A percentile compares a stretch with the other conserved stretches of the same genome.
Evolutionary conservation across 2,329 filamentous ascomycete species (phyloP).

Genomic region (Aspergillus sp.): DNA sequence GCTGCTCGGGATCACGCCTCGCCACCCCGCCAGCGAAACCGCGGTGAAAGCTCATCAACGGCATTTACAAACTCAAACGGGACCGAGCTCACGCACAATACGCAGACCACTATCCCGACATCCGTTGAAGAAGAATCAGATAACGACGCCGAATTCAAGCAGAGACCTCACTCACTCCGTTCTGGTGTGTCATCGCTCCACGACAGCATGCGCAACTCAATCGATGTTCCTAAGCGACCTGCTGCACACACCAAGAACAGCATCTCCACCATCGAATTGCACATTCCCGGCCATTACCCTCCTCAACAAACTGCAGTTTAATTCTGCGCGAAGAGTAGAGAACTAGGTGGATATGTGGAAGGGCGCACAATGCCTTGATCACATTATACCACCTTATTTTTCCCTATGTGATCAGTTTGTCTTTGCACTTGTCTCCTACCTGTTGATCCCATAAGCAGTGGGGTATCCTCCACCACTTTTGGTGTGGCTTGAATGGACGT

Average conservation of each 20-base stretch:
- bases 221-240: constrained; percentile 14
- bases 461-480: not conserved
- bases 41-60: constrained; percentile 35
- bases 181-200: constrained; percentile 7
- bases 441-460: not conserved
- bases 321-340: not conserved
- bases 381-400: not conserved
- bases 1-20: constrained; percentile 14
- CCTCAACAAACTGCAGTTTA: constrained; percentile 31
- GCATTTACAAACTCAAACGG: constrained; percentile 34
- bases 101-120: constrained; percentile 32
- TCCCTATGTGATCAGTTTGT: not conserved
- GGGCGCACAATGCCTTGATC: not conserved
- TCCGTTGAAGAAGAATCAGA: constrained; percentile 29
- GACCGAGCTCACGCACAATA: constrained; percentile 35
- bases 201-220: constrained; percentile 1
- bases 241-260: constrained; percentile 27
- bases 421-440: not conserved
- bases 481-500: not conserved
- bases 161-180: not conserved
- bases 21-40: constrained; percentile 15
- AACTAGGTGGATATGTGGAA: not conserved
- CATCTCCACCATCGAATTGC: constrained; percentile 31
- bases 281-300: constrained; percentile 38
- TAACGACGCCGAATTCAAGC: constrained; percentile 12